phyloP scores from a whole-genome alignment of 345 rosid genomes.

The Psidium guajava region DNA sequence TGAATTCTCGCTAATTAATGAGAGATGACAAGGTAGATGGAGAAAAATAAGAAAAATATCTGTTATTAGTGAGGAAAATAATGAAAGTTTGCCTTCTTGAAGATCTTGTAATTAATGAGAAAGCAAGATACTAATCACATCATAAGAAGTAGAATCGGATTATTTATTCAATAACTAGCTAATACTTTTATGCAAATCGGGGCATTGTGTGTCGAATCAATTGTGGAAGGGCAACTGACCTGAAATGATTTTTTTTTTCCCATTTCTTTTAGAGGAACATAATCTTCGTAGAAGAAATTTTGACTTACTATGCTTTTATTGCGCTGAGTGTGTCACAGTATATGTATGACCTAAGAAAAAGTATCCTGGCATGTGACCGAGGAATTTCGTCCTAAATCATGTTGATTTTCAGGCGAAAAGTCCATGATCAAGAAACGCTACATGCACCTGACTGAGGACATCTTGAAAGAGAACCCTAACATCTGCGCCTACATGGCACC shows the following conservation, averaged over 20 bases:
- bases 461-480: constrained; percentile 24
- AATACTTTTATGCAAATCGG: background rate
- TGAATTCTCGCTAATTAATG: background rate
- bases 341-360: too few species aligned
- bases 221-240: too few species aligned
- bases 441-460: constrained; percentile 34
- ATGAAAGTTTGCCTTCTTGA: background rate
- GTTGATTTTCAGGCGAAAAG: constrained; percentile 23
- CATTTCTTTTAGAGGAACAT: too few species aligned
- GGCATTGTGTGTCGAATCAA: background rate
- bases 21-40: background rate
- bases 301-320: background rate
- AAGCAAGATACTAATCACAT: background rate
- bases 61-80: background rate
- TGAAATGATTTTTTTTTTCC: too few species aligned
- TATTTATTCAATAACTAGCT: too few species aligned
- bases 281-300: too few species aligned
- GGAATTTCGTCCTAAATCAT: background rate
- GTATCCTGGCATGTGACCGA: background rate
- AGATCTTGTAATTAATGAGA: background rate
- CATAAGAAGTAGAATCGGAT: background rate
- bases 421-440: constrained; percentile 33
- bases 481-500: constrained; percentile 29
- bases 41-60: background rate
- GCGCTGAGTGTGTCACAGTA: too few species aligned